Evolutionary conservation across 2,329 filamentous ascomycete species (phyloP).

Genomic region (Juglanconis sp.): DNA sequence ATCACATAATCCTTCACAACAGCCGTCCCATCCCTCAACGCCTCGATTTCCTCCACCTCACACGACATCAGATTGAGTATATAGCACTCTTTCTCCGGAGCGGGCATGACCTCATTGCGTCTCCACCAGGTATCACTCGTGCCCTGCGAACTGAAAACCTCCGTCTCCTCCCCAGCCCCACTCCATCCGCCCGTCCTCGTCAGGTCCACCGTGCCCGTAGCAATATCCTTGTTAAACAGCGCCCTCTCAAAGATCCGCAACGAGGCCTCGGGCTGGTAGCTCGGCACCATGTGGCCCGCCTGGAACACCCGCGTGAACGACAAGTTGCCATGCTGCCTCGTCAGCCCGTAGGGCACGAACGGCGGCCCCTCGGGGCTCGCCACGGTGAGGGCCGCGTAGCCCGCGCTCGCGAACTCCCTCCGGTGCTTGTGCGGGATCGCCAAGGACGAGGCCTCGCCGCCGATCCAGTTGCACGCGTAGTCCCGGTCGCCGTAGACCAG

Average conservation of each 20-base stretch:
- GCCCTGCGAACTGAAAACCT: conserved; percentile 11
- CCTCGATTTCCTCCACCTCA: conserved; percentile 19
- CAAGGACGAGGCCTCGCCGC: conserved; percentile 45
- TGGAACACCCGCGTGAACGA: conserved; percentile 56
- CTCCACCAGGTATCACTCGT: conserved; percentile 13
- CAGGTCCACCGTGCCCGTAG: conserved; percentile 38
- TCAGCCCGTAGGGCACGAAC: conserved; percentile 48
- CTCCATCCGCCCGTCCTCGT: conserved; percentile 13
- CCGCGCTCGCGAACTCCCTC: conserved; percentile 55
- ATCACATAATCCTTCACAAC: conserved; percentile 22
- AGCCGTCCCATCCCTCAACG: conserved; percentile 19
- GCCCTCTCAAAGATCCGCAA: conserved; percentile 48
- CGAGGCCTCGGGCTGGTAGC: conserved; percentile 44
- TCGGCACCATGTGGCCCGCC: conserved; percentile 51
- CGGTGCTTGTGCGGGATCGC: conserved; percentile 59
- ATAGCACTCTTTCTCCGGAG: conserved; percentile 5
- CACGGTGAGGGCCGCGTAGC: conserved; percentile 60
- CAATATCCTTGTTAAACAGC: conserved; percentile 43
- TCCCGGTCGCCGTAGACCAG: conserved; percentile 57
- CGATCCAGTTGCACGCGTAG: conserved; percentile 49
- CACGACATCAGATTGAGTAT: conserved; percentile 13
- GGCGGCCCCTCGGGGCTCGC: conserved; percentile 44
- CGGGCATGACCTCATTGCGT: conserved; percentile 12
- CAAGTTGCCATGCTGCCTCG: conserved; percentile 64
- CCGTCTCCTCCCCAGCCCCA: background rate